Conservation (phyloP, 495 filamentous ascomycete species). For the Clavariopsis aquatica region DNA sequence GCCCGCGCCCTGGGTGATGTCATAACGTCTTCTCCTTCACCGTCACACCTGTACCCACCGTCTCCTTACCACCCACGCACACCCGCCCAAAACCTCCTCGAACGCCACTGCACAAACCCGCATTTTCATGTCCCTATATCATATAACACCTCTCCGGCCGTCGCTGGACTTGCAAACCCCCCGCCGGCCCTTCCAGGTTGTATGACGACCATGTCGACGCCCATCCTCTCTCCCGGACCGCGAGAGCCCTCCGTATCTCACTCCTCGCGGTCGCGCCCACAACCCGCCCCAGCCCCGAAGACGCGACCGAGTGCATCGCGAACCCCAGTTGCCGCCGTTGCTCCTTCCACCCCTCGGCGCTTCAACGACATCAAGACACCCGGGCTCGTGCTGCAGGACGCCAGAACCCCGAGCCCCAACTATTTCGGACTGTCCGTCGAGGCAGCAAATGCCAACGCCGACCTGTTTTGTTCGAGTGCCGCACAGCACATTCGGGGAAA, state of each 20-base stretch:
- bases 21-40: neutral
- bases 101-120: neutral
- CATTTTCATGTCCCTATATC: slow-evolving; percentile 23
- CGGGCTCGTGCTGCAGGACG: slow-evolving; percentile 10
- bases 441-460: slow-evolving; percentile 50
- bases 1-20: slow-evolving; percentile 2
- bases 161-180: slow-evolving; percentile 1
- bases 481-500: slow-evolving; percentile 61
- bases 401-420: slow-evolving; percentile 64
- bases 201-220: slow-evolving; percentile 30
- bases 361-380: slow-evolving; percentile 30
- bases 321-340: slow-evolving; percentile 7
- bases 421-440: slow-evolving; percentile 80
- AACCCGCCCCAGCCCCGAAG: slow-evolving; percentile 13
- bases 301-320: slow-evolving; percentile 11
- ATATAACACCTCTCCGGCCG: slow-evolving; percentile 8
- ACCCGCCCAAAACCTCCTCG: neutral
- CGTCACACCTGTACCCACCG: neutral
- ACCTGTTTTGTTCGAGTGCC: slow-evolving; percentile 61
- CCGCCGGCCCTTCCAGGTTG: neutral
- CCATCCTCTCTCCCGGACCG: slow-evolving; percentile 28
- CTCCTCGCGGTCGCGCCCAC: slow-evolving; percentile 18
- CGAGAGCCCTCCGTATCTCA: slow-evolving; percentile 12
- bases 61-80: neutral
- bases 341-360: slow-evolving; percentile 17